Evolutionary conservation across 768 basidiomycete species (phyloP).

Genomic region (Pilatotrama ljubarskyi): DNA sequence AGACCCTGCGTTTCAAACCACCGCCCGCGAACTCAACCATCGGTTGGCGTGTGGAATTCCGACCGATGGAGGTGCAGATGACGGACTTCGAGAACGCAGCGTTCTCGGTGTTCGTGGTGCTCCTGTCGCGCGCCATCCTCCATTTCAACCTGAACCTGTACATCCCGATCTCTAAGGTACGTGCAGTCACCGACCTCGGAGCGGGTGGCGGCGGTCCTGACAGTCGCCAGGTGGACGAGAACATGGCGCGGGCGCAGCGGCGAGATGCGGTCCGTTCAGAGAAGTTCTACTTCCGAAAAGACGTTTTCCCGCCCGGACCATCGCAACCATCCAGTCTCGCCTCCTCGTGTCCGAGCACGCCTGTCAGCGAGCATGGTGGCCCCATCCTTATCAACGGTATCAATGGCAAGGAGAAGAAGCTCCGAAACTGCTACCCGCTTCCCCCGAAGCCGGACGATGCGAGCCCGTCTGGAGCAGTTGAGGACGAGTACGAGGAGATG

Average conservation of each 20-base stretch:
- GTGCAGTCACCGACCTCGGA: neutral
- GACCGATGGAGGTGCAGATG: constrained; percentile 98
- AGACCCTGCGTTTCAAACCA: constrained; percentile 97
- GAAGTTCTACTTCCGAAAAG: constrained; percentile 89
- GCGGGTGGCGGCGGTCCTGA: neutral
- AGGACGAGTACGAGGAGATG: constrained; percentile 92
- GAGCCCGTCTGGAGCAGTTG: constrained; percentile 45
- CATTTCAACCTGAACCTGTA: constrained; percentile 93
- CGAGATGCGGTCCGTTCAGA: constrained; percentile 73
- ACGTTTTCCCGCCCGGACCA: constrained; percentile 57
- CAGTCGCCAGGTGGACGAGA: constrained; percentile 82
- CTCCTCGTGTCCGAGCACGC: constrained; percentile 25
- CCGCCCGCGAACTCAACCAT: constrained; percentile 91
- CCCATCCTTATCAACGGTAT: constrained; percentile 22
- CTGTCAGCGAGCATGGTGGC: constrained; percentile 24
- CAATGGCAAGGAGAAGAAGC: constrained; percentile 57
- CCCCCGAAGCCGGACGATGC: constrained; percentile 55
- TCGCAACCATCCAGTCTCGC: constrained; percentile 34
- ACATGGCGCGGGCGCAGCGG: constrained; percentile 88
- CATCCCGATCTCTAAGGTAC: constrained; percentile 93
- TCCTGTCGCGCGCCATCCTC: constrained; percentile 91
- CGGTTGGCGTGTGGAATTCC: constrained; percentile 98
- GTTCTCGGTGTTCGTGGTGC: constrained; percentile 91
- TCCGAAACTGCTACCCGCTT: constrained; percentile 73
- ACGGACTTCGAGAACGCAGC: constrained; percentile 99